Percentiles rank a stretch among this genome's conserved stretches.
Conservation (phyloP, 176 grass and related monocot species). For the Musa beccarii region DNA sequence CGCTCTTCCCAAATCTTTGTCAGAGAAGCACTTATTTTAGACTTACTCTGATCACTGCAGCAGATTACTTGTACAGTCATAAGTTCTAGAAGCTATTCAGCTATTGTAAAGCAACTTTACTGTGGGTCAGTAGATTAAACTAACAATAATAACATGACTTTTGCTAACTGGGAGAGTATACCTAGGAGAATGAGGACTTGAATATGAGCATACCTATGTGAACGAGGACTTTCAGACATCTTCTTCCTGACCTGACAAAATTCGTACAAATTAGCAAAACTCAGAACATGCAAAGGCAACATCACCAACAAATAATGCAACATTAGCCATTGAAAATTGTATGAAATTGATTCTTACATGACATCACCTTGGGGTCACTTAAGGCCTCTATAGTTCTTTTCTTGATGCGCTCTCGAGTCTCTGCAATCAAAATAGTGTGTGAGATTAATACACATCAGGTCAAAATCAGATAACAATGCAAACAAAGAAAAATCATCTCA, state of each 20-base stretch:
- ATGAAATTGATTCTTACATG: constrained; percentile 59
- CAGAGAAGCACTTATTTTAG: constrained; percentile 50
- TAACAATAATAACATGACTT: neutral
- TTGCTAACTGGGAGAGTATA: constrained; percentile 3
- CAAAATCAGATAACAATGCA: constrained; percentile 15
- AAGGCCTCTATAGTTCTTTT: constrained; percentile 52
- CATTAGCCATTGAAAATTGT: neutral
- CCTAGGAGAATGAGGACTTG: constrained; percentile 43
- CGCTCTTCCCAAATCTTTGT: constrained; percentile 56
- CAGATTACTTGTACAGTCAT: constrained; percentile 7
- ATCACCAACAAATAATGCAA: constrained; percentile 22
- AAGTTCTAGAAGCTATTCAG: neutral
- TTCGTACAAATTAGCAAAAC: neutral
- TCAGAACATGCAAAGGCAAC: constrained; percentile 1
- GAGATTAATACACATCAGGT: constrained; percentile 11
- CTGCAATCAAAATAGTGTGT: constrained; percentile 14
- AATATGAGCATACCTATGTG: constrained; percentile 43
- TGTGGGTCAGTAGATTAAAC: neutral
- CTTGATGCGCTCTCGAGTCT: constrained; percentile 62
- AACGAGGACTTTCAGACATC: constrained; percentile 45
- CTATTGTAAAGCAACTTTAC: neutral
- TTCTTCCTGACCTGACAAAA: constrained; percentile 69
- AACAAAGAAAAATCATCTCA: neutral
- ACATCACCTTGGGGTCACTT: constrained; percentile 96
- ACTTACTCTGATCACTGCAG: constrained; percentile 53